Evolutionary conservation across 345 rosid species (phyloP), one percentile per base, ranked within the genome.

Genomic region (Citrus cavaleriei): DNA sequence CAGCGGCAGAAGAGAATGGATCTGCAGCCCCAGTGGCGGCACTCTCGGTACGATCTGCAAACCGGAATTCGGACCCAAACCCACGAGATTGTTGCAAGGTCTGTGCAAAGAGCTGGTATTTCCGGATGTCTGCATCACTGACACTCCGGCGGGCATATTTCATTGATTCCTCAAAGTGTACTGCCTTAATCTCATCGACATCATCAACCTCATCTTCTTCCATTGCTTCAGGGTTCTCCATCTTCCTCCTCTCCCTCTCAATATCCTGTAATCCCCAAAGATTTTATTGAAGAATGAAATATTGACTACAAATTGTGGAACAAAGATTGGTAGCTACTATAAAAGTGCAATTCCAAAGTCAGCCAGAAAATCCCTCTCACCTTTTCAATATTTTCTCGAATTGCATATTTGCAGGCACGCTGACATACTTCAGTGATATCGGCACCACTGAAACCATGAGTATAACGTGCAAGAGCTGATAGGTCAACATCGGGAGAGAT

Each of bases 391-490:
- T 79, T 79, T 63, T 81, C 84, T 79, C 87, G 72, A n/a, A 84
- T 84, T 42, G 84, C 87, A 57, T 81, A 84, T 64, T 84, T 84
- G 79, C 87, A 84, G 68, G 84, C 84, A 19, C 84, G 81, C 60
- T 79, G 87, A 32, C 87, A 84, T 28, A 84, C 76, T 79, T 81
- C 87, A 70, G 84, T 79, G 35, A 84, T 68, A 81, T 79, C 84
- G 35, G 84, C 87, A 35, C 87, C 83, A 34, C 87, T 84, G 40
- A 84, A 84, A 69, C 87, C 87, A 30, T 55, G 79, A 67, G 84
- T 72, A 25, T 84, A 74, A 3, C 71, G 69, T 24, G 87, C 81
- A 24, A 81, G 83, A 68, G 80, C 84, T 68, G 72, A 59, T 3
- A 84, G 70, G 78, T 84, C 83, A 62, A 84, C 84, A 77, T 73